Conservation (phyloP, 2,329 filamentous ascomycete species). For the Fusarium neocosmosporiellum region DNA sequence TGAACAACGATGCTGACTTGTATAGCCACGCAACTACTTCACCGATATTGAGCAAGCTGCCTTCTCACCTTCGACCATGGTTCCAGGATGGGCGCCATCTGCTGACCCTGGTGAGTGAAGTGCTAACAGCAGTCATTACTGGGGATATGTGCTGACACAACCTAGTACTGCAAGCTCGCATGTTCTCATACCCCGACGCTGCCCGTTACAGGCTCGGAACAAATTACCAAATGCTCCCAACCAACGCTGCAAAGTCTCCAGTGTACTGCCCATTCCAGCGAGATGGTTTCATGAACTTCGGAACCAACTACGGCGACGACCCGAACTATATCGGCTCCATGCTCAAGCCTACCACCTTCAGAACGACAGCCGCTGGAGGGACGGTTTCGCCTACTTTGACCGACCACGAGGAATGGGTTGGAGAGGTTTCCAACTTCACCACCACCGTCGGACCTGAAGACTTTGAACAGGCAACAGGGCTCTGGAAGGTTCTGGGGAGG, state of each 20-base stretch:
- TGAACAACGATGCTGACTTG: background rate
- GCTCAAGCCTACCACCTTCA: background rate
- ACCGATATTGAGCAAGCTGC: slow-evolving; percentile 75
- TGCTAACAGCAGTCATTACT: too few species aligned
- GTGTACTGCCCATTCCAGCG: background rate
- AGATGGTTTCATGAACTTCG: slow-evolving; percentile 11
- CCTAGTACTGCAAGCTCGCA: slow-evolving; percentile 65
- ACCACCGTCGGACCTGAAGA: background rate
- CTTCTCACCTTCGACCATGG: slow-evolving; percentile 73
- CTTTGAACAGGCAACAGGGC: slow-evolving; percentile 2
- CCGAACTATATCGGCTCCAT: slow-evolving; percentile 7
- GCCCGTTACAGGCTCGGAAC: slow-evolving; percentile 71
- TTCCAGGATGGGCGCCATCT: slow-evolving; percentile 71
- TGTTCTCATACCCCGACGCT: slow-evolving; percentile 72
- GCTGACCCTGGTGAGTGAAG: slow-evolving; percentile 60
- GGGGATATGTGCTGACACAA: background rate
- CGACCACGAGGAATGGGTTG: slow-evolving; percentile 4
- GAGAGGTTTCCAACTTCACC: background rate
- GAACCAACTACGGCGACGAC: slow-evolving; percentile 3
- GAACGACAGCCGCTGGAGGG: background rate
- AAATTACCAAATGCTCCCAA: slow-evolving; percentile 62
- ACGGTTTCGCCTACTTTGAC: background rate
- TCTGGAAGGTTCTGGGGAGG: slow-evolving; percentile 2
- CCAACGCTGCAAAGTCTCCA: background rate
- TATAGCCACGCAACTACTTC: slow-evolving; percentile 61